Evolutionary conservation across 148 eudicot species (phyloP).

Genomic region (Diospyros kaki): DNA sequence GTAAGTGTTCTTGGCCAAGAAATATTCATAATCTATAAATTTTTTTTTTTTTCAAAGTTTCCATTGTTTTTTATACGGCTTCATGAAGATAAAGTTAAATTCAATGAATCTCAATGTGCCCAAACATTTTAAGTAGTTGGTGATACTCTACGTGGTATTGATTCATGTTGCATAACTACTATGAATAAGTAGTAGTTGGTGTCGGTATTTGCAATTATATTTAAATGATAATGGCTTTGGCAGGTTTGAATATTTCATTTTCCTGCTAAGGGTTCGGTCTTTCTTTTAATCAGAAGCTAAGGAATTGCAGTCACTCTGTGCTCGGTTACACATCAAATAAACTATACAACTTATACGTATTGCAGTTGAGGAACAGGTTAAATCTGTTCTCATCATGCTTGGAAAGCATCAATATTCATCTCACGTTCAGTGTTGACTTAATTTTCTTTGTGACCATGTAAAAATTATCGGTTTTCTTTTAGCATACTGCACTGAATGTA

Average conservation of each 20-base stretch:
- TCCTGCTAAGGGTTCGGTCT: background rate
- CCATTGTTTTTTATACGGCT: conserved; percentile 8
- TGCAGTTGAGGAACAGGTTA: background rate
- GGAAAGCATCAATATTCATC: background rate
- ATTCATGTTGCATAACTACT: too few species aligned
- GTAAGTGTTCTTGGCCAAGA: conserved; percentile 32
- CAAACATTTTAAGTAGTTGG: too few species aligned
- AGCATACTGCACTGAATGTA: too few species aligned
- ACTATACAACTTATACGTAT: background rate
- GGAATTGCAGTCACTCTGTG: background rate
- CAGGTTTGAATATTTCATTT: conserved; percentile 1
- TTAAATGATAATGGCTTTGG: too few species aligned
- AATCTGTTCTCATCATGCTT: background rate
- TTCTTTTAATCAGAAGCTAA: background rate
- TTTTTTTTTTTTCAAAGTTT: background rate
- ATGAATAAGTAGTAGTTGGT: too few species aligned
- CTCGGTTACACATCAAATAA: background rate
- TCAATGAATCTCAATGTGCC: too few species aligned
- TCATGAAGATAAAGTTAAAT: background rate
- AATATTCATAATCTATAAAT: background rate
- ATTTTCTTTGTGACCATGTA: too few species aligned
- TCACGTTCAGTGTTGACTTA: background rate
- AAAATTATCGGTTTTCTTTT: too few species aligned
- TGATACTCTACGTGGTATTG: too few species aligned
- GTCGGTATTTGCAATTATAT: too few species aligned